Conservation (phyloP, 129 eudicot genomes). For the Tagetes erecta region DNA sequence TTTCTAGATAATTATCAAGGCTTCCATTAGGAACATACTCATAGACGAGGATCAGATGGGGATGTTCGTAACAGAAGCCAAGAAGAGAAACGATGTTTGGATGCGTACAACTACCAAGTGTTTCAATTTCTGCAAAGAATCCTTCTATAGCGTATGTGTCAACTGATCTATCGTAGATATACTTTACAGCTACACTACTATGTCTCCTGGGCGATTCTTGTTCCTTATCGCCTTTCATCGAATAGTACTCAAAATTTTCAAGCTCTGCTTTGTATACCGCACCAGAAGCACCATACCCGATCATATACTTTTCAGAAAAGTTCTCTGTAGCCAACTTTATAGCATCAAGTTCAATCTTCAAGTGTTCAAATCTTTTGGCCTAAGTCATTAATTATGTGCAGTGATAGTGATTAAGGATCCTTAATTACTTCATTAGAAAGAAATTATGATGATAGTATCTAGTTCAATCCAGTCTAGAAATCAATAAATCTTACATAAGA, state of each 20-base stretch:
- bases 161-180: background rate
- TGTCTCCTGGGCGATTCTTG: background rate
- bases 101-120: background rate
- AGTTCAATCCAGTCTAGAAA: background rate
- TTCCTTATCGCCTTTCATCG: background rate
- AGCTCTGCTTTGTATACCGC: background rate
- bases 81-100: background rate
- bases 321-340: background rate
- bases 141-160: slow-evolving; percentile 5
- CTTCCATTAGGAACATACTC: slow-evolving; percentile 9
- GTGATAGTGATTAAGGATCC: background rate
- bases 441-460: background rate
- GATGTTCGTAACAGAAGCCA: background rate
- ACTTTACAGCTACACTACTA: background rate
- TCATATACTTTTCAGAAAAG: background rate
- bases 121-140: background rate
- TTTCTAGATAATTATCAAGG: background rate
- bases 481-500: background rate
- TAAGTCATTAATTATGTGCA: background rate
- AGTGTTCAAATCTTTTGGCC: background rate
- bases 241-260: background rate
- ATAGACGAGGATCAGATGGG: slow-evolving; percentile 8
- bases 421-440: background rate
- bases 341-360: slow-evolving; percentile 6
- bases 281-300: background rate